Evolutionary conservation across 495 filamentous ascomycete species (phyloP).

Genomic region (Ascodesmis nigricans): DNA sequence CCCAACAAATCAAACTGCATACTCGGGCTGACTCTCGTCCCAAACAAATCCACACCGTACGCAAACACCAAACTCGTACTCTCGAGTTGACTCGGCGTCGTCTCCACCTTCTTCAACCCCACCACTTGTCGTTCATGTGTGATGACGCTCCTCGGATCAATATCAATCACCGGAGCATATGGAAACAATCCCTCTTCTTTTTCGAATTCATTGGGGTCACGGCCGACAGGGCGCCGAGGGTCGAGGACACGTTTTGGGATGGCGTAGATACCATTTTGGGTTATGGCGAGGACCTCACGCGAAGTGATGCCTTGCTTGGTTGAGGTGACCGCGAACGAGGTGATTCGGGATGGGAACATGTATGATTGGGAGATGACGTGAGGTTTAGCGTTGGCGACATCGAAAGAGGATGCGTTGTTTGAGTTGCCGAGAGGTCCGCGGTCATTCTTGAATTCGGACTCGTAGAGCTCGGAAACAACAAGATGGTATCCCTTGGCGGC

Average conservation of each 20-base stretch:
- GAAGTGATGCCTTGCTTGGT: slow-evolving; percentile 86
- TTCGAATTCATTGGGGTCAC: slow-evolving; percentile 61
- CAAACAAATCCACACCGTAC: slow-evolving; percentile 74
- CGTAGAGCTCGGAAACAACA: slow-evolving; percentile 70
- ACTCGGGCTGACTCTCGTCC: slow-evolving; percentile 63
- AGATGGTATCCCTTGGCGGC: slow-evolving; percentile 68
- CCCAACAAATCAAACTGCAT: slow-evolving; percentile 77
- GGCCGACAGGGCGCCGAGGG: slow-evolving; percentile 65
- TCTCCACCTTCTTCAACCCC: slow-evolving; percentile 49
- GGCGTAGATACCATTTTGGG: slow-evolving; percentile 48
- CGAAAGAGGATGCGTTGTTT: slow-evolving; percentile 49
- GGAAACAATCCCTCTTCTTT: slow-evolving; percentile 59
- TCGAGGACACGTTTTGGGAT: slow-evolving; percentile 63
- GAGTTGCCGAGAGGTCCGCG: slow-evolving; percentile 52
- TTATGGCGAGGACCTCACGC: slow-evolving; percentile 54
- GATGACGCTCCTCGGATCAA: slow-evolving; percentile 61
- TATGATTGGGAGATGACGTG: slow-evolving; percentile 58
- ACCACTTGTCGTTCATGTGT: slow-evolving; percentile 66
- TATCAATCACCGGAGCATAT: slow-evolving; percentile 55
- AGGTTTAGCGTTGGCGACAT: slow-evolving; percentile 36
- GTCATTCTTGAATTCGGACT: slow-evolving; percentile 60
- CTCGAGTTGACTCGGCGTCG: slow-evolving; percentile 60
- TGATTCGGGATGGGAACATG: slow-evolving; percentile 52
- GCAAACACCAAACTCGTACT: slow-evolving; percentile 83
- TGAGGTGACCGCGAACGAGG: slow-evolving; percentile 59